phyloP scores from a whole-genome alignment of 2,329 filamentous ascomycete species.

The Monosporascus ibericus region DNA sequence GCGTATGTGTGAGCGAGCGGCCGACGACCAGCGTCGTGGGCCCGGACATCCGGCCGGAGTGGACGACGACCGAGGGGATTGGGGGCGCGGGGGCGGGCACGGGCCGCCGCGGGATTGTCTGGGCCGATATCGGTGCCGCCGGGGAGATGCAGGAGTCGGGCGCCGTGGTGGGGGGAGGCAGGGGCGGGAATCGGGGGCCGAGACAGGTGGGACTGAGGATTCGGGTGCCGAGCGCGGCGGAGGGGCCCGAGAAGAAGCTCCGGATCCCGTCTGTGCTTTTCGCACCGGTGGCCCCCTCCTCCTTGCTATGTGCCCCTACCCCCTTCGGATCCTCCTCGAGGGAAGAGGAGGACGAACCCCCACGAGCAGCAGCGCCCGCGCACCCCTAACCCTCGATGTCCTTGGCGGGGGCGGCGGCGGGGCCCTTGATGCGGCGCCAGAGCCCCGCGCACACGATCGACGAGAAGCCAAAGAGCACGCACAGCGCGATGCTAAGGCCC shows the following conservation, averaged over 20 bases:
- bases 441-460: conserved; percentile 52
- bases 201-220: conserved; percentile 12
- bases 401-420: conserved; percentile 32
- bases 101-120: background rate
- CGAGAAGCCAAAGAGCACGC: conserved; percentile 63
- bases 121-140: conserved; percentile 9
- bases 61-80: background rate
- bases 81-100: conserved; percentile 5
- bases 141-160: conserved; percentile 16
- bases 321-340: background rate
- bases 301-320: background rate
- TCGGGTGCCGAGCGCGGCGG: conserved; percentile 17
- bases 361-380: conserved; percentile 36
- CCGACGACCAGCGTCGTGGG: conserved; percentile 5
- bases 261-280: conserved; percentile 8
- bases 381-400: conserved; percentile 44
- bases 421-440: conserved; percentile 52
- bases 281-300: background rate
- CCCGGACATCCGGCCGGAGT: background rate
- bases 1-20: conserved; percentile 6
- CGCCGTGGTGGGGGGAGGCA: conserved; percentile 8
- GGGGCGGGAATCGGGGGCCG: conserved; percentile 16
- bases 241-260: conserved; percentile 15
- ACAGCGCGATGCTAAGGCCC: conserved; percentile 77
- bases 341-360: conserved; percentile 3